Base-by-base conservation (phyloP, 306 rosid genomes). In the Casuarina equisetifolia region DNA sequence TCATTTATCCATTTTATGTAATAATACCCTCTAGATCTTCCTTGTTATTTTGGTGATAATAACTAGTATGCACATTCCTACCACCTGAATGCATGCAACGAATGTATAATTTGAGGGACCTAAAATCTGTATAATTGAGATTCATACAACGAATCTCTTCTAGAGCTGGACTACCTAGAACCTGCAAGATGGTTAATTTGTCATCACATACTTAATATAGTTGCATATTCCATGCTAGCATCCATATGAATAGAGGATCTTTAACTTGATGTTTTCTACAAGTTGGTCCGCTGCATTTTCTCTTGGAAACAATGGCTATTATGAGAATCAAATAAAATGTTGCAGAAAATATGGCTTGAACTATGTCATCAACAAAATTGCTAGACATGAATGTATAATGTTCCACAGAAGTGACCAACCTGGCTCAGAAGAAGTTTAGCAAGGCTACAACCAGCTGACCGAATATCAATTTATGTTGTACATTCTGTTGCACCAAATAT, bases 371-470 rank as follows among this genome's bases (percentile, higher is more conserved):
- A 25, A 0, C 32, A 25, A 0, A 25, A 25, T 25, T 25, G 32
- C 32, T 25, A 25, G 32, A 25, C 32, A 25, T 0, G 32, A 25
- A 25, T 25, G 32, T 25, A 25, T 25, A 25, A 25, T 25, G 32
- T 25, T 25, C 32, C 32, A 25, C 32, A 25, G 64, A 67, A 25
- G 32, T 25, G 32, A 25, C 32, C 32, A 25, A 25, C 97, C 97
- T 90, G 93, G 80, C 97, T 97, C 50, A 92, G 81, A 83, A 94
- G 97, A 81, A 94, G 97, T 89, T 94, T 97, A 1, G 98, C 98
- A 73, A 94, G 97, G 70, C 90, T 97, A 85, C 98, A 94, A 79
- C 98, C 98, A 89, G 98, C 97, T 71, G 98, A 94, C 98, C 98
- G 92, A 59, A 94, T 90, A 78, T 94, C 98, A 39, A 94, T 85